Base-by-base conservation (phyloP, 2,329 filamentous ascomycete species). In the Penicillium sp. region DNA sequence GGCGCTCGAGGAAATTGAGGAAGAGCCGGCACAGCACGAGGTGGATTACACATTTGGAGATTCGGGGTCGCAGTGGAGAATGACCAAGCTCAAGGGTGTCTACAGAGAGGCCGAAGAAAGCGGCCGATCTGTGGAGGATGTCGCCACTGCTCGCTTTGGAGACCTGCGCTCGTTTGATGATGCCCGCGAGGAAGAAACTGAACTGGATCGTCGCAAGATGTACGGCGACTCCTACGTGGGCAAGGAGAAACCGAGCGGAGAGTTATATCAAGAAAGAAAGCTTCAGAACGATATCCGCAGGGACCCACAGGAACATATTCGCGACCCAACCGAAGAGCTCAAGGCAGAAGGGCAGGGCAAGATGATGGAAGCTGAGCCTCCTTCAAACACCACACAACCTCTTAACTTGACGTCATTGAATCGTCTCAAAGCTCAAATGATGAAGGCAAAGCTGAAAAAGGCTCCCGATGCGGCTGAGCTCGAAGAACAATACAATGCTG, bases 81-180 rank as follows among this genome's bases (percentile, higher is more conserved):
- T 99, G 92, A 95, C 88, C 5, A 96, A 92, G 70, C 82, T 99
- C 28, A 91, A 88, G 59, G 88, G 85, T 10, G 89, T 96, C 2
- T 96, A 95, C 69, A 82, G 83, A 24, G 81, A 86, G 48, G 90
- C 91, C 0, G 81, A 95, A 60, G 86, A 94, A 62, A 85, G 78
- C 0, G 86, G 85, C 0, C 80, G 80, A n/a, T 64, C 82, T 0
- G 79, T 95, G 0, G 92, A 97, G 6, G 89, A 95, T 1, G 78
- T 97, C 44, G 94, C 92, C 0, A 63, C 88, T 33, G 88, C 96
- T 61, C 81, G 90, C 11, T 96, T 88, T 65, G 92, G 92, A 2
- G 85, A 84, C 58, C 67, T 99, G 14, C 82, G 86, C 24, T 87
- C 89, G 13, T 99, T 97, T 64, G 94, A 99, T 64, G 89, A 96